Evolutionary conservation across 768 basidiomycete species (phyloP).

Genomic region (Serpula lacrymans): DNA sequence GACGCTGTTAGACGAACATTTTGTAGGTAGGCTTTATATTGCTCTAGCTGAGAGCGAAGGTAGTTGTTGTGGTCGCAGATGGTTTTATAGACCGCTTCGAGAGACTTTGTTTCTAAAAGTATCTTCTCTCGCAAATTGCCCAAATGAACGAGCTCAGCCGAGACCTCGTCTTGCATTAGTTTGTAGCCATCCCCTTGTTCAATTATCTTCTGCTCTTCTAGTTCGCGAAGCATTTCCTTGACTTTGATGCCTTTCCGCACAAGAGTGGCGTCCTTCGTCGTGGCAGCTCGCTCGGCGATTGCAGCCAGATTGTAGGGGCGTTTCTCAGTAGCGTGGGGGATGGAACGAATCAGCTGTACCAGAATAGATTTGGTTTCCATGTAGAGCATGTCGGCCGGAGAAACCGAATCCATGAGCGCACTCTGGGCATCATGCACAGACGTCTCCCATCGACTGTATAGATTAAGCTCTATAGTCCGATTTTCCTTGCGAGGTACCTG

Average conservation of each 20-base stretch:
- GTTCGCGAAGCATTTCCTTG: slow-evolving; percentile 96
- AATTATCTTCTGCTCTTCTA: slow-evolving; percentile 87
- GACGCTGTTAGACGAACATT: slow-evolving; percentile 89
- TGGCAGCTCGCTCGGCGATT: slow-evolving; percentile 93
- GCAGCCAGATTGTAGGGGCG: slow-evolving; percentile 85
- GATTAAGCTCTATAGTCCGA: slow-evolving; percentile 81
- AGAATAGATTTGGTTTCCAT: slow-evolving; percentile 99
- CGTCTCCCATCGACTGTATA: slow-evolving; percentile 99
- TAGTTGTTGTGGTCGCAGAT: slow-evolving; percentile 99
- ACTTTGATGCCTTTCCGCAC: slow-evolving; percentile 99
- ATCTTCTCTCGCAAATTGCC: slow-evolving; percentile 98
- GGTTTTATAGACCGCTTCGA: slow-evolving; percentile 98
- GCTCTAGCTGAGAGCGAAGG: slow-evolving; percentile 91
- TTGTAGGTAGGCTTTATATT: slow-evolving; percentile 99
- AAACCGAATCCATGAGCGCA: slow-evolving; percentile 95
- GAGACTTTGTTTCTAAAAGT: slow-evolving; percentile 81
- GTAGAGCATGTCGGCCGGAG: slow-evolving; percentile 97
- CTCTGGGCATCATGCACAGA: slow-evolving; percentile 97
- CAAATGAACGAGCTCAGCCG: slow-evolving; percentile 91
- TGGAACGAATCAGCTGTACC: slow-evolving; percentile 93
- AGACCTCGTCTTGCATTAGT: slow-evolving; percentile 97
- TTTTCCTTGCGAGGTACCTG: slow-evolving; percentile 99
- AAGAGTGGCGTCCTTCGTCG: slow-evolving; percentile 93
- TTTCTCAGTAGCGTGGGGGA: slow-evolving; percentile 80
- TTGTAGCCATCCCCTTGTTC: slow-evolving; percentile 81